Evolutionary conservation across 805 yeast species (phyloP), one percentile per base, ranked within the genome.

Genomic region (Kluyveromyces starmeri): DNA sequence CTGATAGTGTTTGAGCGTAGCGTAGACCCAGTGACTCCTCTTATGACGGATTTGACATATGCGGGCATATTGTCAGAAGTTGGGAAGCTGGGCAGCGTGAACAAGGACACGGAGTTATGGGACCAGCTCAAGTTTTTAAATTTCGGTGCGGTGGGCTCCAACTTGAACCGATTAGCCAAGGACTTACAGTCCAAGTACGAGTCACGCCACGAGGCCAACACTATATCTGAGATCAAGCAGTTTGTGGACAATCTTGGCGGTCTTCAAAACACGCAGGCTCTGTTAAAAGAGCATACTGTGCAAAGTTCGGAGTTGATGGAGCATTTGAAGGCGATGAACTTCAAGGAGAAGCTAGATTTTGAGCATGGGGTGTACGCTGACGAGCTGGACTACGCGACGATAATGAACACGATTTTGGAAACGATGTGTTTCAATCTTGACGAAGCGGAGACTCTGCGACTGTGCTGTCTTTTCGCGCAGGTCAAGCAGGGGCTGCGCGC

Each of bases 1-100:
- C 58, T 88, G 19, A 66, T 89, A 5, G 78, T 88, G 1, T 50
- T 89, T 14, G 97, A 89, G 50, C 64, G 98, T 31, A 73, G 78
- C 35, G 54, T 78, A 19, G 98, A 89, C 58, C 68, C 73, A 27
- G 55, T 82, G 4, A 74, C 94, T 1, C 78, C 85, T 1, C 48
- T 84, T 8, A 59, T 85, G 36, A 73, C 77, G 17, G 96, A 88
- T 47, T 59, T 88, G 46, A 82, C 85, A 2, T 89, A 88, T 53
- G 65, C 72, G 12, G 98, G 97, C 0, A 62, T 92, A 11, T 62
- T 86, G 14, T 88, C 83, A 52, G 96, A 88, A 46, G 53, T 75
- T 9, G 67, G 75, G 44, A 74, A 71, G 4, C 40, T 42, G 15
- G 45, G 41, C 23, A 37, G 38, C 14, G 23, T 30, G 20, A 7